phyloP scores from a whole-genome alignment of 2,329 filamentous ascomycete genomes.

The Fusarium scirpi region DNA sequence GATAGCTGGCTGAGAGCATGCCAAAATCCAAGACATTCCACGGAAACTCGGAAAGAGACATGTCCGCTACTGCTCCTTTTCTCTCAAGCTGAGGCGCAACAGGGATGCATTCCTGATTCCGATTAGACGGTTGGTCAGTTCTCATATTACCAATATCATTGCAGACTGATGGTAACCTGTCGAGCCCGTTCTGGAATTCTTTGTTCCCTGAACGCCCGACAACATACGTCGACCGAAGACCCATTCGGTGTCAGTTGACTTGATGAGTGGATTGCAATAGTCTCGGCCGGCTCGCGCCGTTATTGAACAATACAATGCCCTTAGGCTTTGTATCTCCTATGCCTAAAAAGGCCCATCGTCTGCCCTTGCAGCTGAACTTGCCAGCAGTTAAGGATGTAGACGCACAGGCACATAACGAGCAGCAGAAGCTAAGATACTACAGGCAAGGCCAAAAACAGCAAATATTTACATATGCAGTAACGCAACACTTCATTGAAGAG shows the following conservation, averaged over 20 bases:
- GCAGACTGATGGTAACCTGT: slow-evolving; percentile 35
- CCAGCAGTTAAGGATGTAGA: not conserved
- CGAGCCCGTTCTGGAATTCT: slow-evolving; percentile 10
- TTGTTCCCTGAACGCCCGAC: not conserved
- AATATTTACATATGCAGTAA: not conserved
- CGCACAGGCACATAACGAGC: slow-evolving; percentile 1
- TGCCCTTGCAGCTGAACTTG: not conserved
- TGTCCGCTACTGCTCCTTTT: slow-evolving; percentile 19
- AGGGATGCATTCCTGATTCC: slow-evolving; percentile 22
- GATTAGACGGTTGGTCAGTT: slow-evolving; percentile 39
- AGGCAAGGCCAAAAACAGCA: not conserved
- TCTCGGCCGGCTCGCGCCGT: slow-evolving; percentile 15
- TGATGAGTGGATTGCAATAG: slow-evolving; percentile 5
- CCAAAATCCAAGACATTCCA: slow-evolving; percentile 26
- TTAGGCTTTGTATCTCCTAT: slow-evolving; percentile 1
- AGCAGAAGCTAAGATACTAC: not conserved
- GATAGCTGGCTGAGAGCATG: slow-evolving; percentile 5
- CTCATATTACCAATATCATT: slow-evolving; percentile 39
- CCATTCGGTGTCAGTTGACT: slow-evolving; percentile 9
- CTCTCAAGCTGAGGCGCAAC: slow-evolving; percentile 24
- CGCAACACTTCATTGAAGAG: slow-evolving; percentile 8
- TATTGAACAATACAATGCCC: slow-evolving; percentile 9
- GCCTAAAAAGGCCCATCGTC: not conserved
- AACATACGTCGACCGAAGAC: slow-evolving; percentile 1
- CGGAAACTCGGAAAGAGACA: slow-evolving; percentile 32